Evolutionary conservation across 2,329 filamentous ascomycete genomes (phyloP).

Genomic region (Arthroderma sp.): DNA sequence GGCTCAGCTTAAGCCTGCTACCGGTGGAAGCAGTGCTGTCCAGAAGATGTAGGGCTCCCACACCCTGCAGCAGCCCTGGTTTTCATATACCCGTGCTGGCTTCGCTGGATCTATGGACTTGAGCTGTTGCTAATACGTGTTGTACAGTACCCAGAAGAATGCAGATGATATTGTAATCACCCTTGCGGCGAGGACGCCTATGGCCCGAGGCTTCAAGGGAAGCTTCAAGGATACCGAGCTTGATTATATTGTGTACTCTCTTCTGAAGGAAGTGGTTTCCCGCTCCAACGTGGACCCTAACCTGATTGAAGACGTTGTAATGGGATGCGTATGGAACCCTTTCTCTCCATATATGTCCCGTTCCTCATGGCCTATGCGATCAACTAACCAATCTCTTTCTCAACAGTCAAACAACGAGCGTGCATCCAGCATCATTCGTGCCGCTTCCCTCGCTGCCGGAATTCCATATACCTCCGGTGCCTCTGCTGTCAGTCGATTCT

Average conservation of each 20-base stretch:
- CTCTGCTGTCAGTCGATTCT: slow-evolving; percentile 86
- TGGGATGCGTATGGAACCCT: slow-evolving; percentile 62
- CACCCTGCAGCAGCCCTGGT: neutral
- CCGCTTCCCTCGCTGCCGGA: slow-evolving; percentile 77
- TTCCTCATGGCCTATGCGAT: neutral
- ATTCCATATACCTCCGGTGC: slow-evolving; percentile 82
- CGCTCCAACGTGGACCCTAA: slow-evolving; percentile 67
- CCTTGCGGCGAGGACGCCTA: slow-evolving; percentile 74
- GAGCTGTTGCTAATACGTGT: neutral
- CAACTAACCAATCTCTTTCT: neutral
- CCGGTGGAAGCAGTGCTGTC: slow-evolving; percentile 13
- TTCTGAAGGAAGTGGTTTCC: slow-evolving; percentile 63
- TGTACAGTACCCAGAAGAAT: slow-evolving; percentile 69
- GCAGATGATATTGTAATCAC: slow-evolving; percentile 96
- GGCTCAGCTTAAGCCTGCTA: slow-evolving; percentile 15
- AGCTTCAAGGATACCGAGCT: slow-evolving; percentile 89
- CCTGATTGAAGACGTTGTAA: slow-evolving; percentile 76
- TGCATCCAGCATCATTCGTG: slow-evolving; percentile 84
- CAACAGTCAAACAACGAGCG: slow-evolving; percentile 1
- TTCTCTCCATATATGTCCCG: neutral
- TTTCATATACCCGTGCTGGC: neutral
- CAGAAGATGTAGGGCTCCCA: slow-evolving; percentile 13
- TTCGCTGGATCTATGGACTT: neutral
- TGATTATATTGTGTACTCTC: slow-evolving; percentile 72
- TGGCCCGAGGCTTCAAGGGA: slow-evolving; percentile 80